Conservation (phyloP, 768 basidiomycete species). For the Ramaria sp. region DNA sequence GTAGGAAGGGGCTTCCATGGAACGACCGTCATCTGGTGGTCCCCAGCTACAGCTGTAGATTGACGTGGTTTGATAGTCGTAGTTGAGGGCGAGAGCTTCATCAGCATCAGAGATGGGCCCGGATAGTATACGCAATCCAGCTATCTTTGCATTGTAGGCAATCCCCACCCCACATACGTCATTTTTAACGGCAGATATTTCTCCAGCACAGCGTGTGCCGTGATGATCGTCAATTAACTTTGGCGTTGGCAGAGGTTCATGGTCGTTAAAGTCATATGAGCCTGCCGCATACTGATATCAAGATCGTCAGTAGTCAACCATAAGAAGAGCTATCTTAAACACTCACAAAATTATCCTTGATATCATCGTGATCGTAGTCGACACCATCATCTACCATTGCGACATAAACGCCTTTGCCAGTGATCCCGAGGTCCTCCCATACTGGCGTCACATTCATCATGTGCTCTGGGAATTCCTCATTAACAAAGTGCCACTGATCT, state of each 20-base stretch:
- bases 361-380: conserved; percentile 80
- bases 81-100: conserved; percentile 92
- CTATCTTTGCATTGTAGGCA: conserved; percentile 83
- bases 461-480: conserved; percentile 69
- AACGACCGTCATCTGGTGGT: conserved; percentile 86
- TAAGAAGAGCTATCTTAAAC: not conserved
- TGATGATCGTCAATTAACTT: conserved; percentile 87
- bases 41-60: conserved; percentile 99
- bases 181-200: conserved; percentile 89
- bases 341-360: conserved; percentile 87
- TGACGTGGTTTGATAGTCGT: conserved; percentile 81
- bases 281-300: conserved; percentile 60
- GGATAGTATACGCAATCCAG: conserved; percentile 91
- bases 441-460: conserved; percentile 89
- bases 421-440: conserved; percentile 79
- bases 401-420: conserved; percentile 76
- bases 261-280: conserved; percentile 96
- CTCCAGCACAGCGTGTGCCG: conserved; percentile 95
- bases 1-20: conserved; percentile 90
- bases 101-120: conserved; percentile 92
- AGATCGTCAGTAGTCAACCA: not conserved
- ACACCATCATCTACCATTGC: conserved; percentile 94
- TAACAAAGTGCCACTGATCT: conserved; percentile 92
- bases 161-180: conserved; percentile 91
- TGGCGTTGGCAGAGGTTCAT: conserved; percentile 77